These are phyloP conservation scores for Fusarium sp. DNA, from an alignment of 2,329 filamentous ascomycete genomes.

Conservation along the genomic window DNA sequence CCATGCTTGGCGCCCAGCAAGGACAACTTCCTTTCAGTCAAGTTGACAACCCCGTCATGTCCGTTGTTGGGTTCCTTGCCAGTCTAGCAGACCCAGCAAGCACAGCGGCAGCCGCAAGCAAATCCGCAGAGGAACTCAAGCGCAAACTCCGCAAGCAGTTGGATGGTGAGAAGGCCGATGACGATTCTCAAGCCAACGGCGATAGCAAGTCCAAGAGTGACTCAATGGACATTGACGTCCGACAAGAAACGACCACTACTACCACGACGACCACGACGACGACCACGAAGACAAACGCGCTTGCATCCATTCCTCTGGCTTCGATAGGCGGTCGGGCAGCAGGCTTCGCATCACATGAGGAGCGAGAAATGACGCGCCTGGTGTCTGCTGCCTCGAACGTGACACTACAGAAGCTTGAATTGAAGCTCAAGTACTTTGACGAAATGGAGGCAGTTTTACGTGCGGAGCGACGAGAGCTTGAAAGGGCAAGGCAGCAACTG, in stretches of 20 bases:
- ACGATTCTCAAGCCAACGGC: slow-evolving; percentile 69
- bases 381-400: slow-evolving; percentile 94
- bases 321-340: slow-evolving; percentile 88
- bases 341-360: slow-evolving; percentile 93
- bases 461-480: slow-evolving; percentile 92
- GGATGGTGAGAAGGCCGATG: slow-evolving; percentile 65
- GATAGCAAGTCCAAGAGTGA: slow-evolving; percentile 71
- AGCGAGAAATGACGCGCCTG: slow-evolving; percentile 94
- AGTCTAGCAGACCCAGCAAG: slow-evolving; percentile 91
- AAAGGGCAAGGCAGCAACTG: slow-evolving; percentile 91
- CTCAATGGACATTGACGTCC: slow-evolving; percentile 75
- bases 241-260: slow-evolving; percentile 67
- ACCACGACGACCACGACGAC: slow-evolving; percentile 66
- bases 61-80: slow-evolving; percentile 93
- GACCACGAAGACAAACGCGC: slow-evolving; percentile 62
- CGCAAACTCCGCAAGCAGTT: slow-evolving; percentile 84
- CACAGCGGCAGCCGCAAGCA: slow-evolving; percentile 90
- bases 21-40: slow-evolving; percentile 92
- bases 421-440: slow-evolving; percentile 96
- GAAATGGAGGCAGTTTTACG: slow-evolving; percentile 95
- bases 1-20: slow-evolving; percentile 78
- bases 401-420: slow-evolving; percentile 93
- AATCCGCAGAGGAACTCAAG: slow-evolving; percentile 89
- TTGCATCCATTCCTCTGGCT: slow-evolving; percentile 86
- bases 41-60: slow-evolving; percentile 96